Conservation (phyloP, 2,329 filamentous ascomycete species). For the Microascus cirrosus region DNA sequence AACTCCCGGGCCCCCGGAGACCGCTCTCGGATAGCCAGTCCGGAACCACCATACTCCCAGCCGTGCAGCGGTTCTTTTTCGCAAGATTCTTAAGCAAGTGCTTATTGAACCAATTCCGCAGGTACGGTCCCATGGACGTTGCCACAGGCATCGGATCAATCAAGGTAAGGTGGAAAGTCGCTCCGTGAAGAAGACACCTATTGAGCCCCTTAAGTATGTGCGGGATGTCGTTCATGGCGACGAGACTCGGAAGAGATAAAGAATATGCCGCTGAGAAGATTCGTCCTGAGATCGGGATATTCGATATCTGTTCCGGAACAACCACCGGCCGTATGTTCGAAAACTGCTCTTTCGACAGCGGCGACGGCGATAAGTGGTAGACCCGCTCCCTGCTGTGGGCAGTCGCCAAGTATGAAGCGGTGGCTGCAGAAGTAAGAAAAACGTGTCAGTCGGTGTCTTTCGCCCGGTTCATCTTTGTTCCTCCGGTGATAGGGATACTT, state of each 20-base stretch:
- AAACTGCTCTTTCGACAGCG: constrained; percentile 23
- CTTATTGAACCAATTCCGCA: constrained; percentile 51
- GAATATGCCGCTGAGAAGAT: constrained; percentile 39
- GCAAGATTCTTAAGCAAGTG: constrained; percentile 50
- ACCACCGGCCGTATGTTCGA: constrained; percentile 27
- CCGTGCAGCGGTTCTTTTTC: constrained; percentile 44
- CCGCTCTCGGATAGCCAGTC: constrained; percentile 46
- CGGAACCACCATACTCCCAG: constrained; percentile 46
- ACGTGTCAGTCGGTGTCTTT: background rate
- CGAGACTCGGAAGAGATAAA: constrained; percentile 42
- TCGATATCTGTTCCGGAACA: constrained; percentile 23
- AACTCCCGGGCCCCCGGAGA: constrained; percentile 35
- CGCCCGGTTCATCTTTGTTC: too few relatives aligned
- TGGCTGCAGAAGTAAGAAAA: constrained; percentile 20
- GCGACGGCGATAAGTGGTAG: constrained; percentile 32
- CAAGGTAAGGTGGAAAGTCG: constrained; percentile 46
- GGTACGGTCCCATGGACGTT: constrained; percentile 41
- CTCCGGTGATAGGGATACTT: constrained; percentile 2
- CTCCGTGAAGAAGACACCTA: constrained; percentile 41
- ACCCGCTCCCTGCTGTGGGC: constrained; percentile 26
- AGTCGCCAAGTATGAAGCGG: constrained; percentile 36
- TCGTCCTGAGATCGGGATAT: constrained; percentile 24
- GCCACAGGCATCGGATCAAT: constrained; percentile 51
- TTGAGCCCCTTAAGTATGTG: constrained; percentile 44
- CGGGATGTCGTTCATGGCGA: constrained; percentile 45